Percentiles rank a stretch among this genome's conserved stretches.
These are phyloP conservation scores for Xylaria sp. DNA, from an alignment of 2,329 filamentous ascomycete species.

Conservation along the genomic window DNA sequence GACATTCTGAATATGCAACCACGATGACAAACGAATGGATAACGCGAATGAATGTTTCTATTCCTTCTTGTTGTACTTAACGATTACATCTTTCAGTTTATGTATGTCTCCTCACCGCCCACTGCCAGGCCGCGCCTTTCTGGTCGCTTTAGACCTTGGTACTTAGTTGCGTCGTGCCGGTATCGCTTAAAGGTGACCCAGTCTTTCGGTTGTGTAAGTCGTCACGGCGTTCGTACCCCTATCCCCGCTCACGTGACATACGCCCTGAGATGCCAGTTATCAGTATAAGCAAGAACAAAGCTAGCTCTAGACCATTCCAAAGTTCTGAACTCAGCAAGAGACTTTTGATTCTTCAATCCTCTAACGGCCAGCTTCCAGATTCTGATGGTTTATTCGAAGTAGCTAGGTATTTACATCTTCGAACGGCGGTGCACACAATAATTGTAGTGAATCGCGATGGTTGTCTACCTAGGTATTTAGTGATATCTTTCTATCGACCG, in stretches of 20 bases:
- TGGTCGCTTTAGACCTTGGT: background rate
- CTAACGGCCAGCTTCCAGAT: background rate
- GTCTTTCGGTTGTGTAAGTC: constrained; percentile 9
- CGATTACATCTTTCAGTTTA: constrained; percentile 9
- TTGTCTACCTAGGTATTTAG: too few species aligned
- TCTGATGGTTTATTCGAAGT: background rate
- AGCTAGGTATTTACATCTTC: background rate
- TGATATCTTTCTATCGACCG: too few species aligned
- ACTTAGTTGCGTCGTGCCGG: constrained; percentile 12
- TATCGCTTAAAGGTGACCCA: constrained; percentile 31
- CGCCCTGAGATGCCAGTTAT: background rate
- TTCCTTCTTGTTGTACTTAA: background rate
- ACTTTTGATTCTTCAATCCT: too few species aligned
- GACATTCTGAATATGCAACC: constrained; percentile 26
- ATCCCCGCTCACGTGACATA: constrained; percentile 30
- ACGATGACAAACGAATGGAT: background rate
- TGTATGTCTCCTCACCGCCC: background rate
- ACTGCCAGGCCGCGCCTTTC: background rate
- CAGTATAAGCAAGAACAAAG: background rate
- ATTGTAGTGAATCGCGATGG: too few species aligned
- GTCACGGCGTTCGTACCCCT: constrained; percentile 23
- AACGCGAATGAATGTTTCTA: background rate
- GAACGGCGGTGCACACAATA: too few species aligned
- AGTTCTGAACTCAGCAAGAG: background rate
- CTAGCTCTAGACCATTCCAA: background rate